These are phyloP conservation scores for Adansonia rubrostipa DNA, from an alignment of 441 rosid species.

Conservation along the genomic window DNA sequence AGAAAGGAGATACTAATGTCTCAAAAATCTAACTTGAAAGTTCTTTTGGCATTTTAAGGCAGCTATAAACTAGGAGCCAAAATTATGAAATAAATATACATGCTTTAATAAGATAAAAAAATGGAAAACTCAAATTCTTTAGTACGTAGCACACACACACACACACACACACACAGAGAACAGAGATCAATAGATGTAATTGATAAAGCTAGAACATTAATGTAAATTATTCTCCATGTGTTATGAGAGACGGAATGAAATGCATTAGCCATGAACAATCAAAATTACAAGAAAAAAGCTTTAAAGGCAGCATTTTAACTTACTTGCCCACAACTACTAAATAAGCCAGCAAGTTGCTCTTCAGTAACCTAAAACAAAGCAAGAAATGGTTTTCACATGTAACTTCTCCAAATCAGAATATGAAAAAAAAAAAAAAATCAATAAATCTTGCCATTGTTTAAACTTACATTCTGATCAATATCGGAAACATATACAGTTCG, in stretches of 20 bases:
- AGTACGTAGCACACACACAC: neutral
- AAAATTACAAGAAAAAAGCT: neutral
- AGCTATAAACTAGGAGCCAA: too few species aligned
- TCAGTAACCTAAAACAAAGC: conserved; percentile 53
- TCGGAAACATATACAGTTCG: conserved; percentile 78
- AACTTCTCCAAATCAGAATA: neutral
- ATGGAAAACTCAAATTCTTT: neutral
- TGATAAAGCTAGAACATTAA: neutral
- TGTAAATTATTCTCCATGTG: neutral
- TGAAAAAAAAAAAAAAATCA: conserved; percentile 20
- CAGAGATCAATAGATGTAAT: neutral
- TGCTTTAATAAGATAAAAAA: too few species aligned
- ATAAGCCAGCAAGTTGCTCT: conserved; percentile 69
- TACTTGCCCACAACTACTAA: conserved; percentile 69
- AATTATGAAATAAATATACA: too few species aligned
- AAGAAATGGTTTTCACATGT: conserved; percentile 17
- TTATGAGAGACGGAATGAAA: neutral
- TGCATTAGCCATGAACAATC: neutral
- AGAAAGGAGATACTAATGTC: neutral
- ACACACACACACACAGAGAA: neutral
- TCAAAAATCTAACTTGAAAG: neutral
- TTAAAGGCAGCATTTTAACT: conserved; percentile 33
- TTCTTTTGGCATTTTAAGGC: neutral
- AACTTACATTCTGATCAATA: conserved; percentile 72
- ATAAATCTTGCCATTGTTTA: neutral